Evolutionary conservation across 306 rosid species (phyloP), one percentile per base, ranked within the genome.

Genomic region (Gillenia trifoliata): DNA sequence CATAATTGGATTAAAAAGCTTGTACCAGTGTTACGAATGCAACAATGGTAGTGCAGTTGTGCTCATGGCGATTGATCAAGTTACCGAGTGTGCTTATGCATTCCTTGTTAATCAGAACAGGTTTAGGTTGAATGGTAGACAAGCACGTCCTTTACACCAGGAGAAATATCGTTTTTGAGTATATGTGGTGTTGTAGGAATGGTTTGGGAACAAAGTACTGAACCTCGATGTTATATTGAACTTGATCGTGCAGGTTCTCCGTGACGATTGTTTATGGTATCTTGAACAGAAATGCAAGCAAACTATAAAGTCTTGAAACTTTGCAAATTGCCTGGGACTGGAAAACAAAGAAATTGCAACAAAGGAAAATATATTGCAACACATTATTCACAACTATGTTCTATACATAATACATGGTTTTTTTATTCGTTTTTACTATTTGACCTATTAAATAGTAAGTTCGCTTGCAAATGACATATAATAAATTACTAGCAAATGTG

Each of bases 161-260:
- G 19, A 59, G 19, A 55, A 10, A 29, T 22, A 55, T 25, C 6
- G 25, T 10, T n/a, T n/a, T n/a, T n/a, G n/a, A n/a, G n/a, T n/a
- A n/a, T n/a, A n/a, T n/a, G n/a, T n/a, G 56, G 19, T 19, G 56
- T 50, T 50, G 8, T 50, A n/a, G 22, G 11, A 7, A 17, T 50
- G 56, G 8, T 9, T 10, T 1, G 63, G 3, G 29, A 25, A 57
- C 2, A 11, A 57, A 57, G 30, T 4, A 11, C 17, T 57, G 64
- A 25, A 22, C 20, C 5, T 66, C 0, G 1, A 45, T 49, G 30
- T 64, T 31, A 4, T 64, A 11, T 64, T 23, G 70, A 66, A 64
- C 49, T 64, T 34, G 43, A 63, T 63, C 47, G 68, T 64, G 69
- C 69, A 64, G 69, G 69, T 64, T 64, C 49, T 11, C 29, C 49